Evolutionary conservation across 805 yeast genomes (phyloP).

Genomic region (Candida khao-thaluensis): DNA sequence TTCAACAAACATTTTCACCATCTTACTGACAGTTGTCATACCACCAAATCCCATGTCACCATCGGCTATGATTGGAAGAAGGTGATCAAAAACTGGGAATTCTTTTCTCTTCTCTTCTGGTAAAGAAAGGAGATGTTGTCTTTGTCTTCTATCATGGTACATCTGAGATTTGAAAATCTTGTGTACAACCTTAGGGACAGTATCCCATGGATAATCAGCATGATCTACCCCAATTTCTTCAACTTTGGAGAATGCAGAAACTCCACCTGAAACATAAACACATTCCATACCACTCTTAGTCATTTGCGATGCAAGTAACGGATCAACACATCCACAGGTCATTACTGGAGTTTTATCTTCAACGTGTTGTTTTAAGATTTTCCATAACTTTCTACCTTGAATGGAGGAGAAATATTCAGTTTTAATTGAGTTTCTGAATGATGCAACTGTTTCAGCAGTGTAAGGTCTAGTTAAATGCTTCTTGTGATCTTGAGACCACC

Average conservation of each 20-base stretch:
- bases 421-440: constrained; percentile 50
- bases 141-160: constrained; percentile 15
- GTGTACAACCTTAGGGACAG: constrained; percentile 48
- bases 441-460: constrained; percentile 50
- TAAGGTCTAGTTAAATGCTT: constrained; percentile 45
- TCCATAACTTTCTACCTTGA: constrained; percentile 54
- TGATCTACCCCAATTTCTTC: constrained; percentile 65
- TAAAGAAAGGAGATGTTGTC: constrained; percentile 13
- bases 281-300: constrained; percentile 49
- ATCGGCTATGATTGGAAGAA: constrained; percentile 15
- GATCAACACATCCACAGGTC: constrained; percentile 62
- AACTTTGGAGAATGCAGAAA: constrained; percentile 55
- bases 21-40: constrained; percentile 13
- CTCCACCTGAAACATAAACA: constrained; percentile 62
- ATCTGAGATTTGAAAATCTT: constrained; percentile 13
- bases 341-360: constrained; percentile 47
- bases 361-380: constrained; percentile 40
- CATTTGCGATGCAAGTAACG: constrained; percentile 59
- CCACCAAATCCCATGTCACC: constrained; percentile 18
- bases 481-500: constrained; percentile 14
- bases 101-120: constrained; percentile 11
- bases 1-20: constrained; percentile 13
- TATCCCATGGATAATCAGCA: constrained; percentile 69
- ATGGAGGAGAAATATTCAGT: constrained; percentile 44
- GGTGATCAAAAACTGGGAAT: constrained; percentile 11